Base-by-base conservation (phyloP, 2,329 filamentous ascomycete genomes). In the Ascocoryne sarcoides region DNA sequence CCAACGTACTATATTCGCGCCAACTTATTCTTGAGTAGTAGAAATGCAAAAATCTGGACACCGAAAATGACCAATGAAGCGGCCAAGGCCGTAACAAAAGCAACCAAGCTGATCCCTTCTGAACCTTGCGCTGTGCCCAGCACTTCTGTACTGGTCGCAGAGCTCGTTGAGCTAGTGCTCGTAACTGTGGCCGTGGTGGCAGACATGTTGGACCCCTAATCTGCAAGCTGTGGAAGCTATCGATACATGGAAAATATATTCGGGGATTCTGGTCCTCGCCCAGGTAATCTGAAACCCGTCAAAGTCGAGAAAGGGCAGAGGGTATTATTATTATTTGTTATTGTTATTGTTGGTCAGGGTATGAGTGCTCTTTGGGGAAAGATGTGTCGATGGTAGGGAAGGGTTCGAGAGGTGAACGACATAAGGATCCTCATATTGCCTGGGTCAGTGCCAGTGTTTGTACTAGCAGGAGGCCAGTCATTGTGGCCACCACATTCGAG, bases 1-100 rank as follows among this genome's bases (percentile, higher is more conserved):
- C n/a, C n/a, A 9, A 66, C 80, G 56, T 65, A 88, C 83, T 89
- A 95, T 45, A 95, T 93, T 47, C 87, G 74, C 2, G 79, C 79
- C 26, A 94, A 64, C 49, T 85, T 89, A 44, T 85, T 81, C 49
- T 87, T 79, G 31, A 95, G 65, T 1, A 92, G 53, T 5, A 87
- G 60, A 59, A 95, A 95, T n/a, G 83, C 56, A 9, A 80, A 56
- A 26, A 87, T 66, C 57, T 81, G 77, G 2, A 60, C 30, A 10
- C 45, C 56, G 48, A 60, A 61, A 38, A 60, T 50, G 14, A 55
- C 40, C 33, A 58, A 36, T 35, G 55, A 54, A 32, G 51, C 46
- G 15, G 50, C 54, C 43, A 60, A 42, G 15, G 59, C 59, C 37
- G 58, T 54, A 5, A 59, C 31, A 37, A 61, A 54, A 7, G 54